These are phyloP conservation scores for Scorias spongiosa DNA, from an alignment of 2,329 filamentous ascomycete genomes.

Conservation along the genomic window DNA sequence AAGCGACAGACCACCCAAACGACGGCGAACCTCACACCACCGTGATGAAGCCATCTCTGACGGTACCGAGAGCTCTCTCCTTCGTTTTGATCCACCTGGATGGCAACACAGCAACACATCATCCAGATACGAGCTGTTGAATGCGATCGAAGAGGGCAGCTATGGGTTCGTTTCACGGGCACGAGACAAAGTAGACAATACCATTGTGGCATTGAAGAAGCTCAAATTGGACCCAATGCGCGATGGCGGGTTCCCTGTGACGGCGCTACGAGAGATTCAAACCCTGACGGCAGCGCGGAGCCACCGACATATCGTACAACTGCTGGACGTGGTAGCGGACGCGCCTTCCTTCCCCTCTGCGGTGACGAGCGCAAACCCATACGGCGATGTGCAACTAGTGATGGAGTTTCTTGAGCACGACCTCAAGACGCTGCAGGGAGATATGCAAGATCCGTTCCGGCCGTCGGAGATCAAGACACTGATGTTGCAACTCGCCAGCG, in stretches of 20 bases:
- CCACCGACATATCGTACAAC: slow-evolving; percentile 67
- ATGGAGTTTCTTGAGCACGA: slow-evolving; percentile 98
- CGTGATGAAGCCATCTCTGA: slow-evolving; percentile 8
- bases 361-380: slow-evolving; percentile 37
- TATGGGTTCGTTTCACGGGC: slow-evolving; percentile 91
- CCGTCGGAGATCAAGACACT: slow-evolving; percentile 87
- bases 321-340: slow-evolving; percentile 59
- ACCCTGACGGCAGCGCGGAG: slow-evolving; percentile 59
- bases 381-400: slow-evolving; percentile 66
- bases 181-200: slow-evolving; percentile 54
- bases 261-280: slow-evolving; percentile 84
- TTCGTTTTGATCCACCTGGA: slow-evolving; percentile 53
- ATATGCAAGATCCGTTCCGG: slow-evolving; percentile 88
- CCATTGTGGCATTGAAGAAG: slow-evolving; percentile 82
- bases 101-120: slow-evolving; percentile 66
- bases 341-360: slow-evolving; percentile 24
- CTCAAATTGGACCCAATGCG: slow-evolving; percentile 69
- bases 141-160: slow-evolving; percentile 93
- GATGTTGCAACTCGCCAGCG: slow-evolving; percentile 65
- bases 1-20: slow-evolving; percentile 37
- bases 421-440: slow-evolving; percentile 78
- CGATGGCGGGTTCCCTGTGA: slow-evolving; percentile 73
- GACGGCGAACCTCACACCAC: slow-evolving; percentile 45
- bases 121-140: slow-evolving; percentile 79
- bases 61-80: slow-evolving; percentile 29